Conservation (phyloP, 1,284 basidiomycete genomes). For the Ganoderma leucocontextum region DNA sequence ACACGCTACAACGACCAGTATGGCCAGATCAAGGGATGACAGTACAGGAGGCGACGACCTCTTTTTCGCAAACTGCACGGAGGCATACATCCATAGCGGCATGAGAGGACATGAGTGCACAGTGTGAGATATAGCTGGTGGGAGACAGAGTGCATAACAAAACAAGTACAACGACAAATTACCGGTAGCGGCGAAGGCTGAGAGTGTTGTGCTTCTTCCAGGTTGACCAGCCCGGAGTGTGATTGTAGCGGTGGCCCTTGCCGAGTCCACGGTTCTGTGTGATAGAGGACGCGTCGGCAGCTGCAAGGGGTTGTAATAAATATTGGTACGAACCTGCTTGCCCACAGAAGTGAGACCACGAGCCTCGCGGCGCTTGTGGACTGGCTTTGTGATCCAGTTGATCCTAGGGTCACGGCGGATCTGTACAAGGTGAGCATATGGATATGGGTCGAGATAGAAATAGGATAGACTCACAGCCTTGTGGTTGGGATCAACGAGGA, state of each 20-base stretch:
- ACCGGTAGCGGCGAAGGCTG: constrained; percentile 97
- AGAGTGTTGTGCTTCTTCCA: constrained; percentile 99
- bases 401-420: constrained; percentile 96
- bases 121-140: constrained; percentile 36
- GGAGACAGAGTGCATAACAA: constrained; percentile 37
- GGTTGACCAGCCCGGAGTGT: constrained; percentile 89
- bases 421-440: constrained; percentile 46
- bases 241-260: constrained; percentile 96
- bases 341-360: constrained; percentile 97
- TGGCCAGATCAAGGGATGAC: not conserved
- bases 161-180: constrained; percentile 49
- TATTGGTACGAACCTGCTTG: constrained; percentile 76
- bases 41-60: constrained; percentile 25
- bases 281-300: constrained; percentile 16
- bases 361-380: constrained; percentile 98
- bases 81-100: constrained; percentile 45
- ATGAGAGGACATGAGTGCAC: constrained; percentile 40
- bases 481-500: constrained; percentile 94
- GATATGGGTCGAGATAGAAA: not conserved
- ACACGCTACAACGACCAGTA: constrained; percentile 11
- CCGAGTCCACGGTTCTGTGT: constrained; percentile 89
- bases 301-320: constrained; percentile 17
- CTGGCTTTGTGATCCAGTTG: constrained; percentile 99
- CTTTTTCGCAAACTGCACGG: constrained; percentile 37
- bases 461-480: constrained; percentile 75